Conservation (phyloP, 768 basidiomycete species). For the Xanthoconium stramineum region DNA sequence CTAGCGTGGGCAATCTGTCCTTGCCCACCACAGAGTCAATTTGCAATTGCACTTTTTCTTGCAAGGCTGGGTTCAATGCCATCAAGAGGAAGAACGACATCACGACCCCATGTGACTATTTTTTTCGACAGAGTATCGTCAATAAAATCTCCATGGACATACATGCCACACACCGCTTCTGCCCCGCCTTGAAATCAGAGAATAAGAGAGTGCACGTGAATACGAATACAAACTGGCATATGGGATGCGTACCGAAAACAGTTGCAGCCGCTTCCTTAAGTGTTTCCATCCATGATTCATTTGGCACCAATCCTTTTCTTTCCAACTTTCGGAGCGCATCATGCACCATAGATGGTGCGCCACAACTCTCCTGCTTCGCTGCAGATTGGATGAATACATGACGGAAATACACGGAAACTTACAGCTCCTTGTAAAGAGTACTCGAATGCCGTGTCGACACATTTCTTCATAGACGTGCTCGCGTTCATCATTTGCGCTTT, state of each 20-base stretch:
- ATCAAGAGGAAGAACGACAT: neutral
- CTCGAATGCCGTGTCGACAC: neutral
- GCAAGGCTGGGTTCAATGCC: neutral
- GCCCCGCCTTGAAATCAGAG: neutral
- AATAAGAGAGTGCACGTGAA: neutral
- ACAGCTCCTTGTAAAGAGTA: conserved; percentile 3
- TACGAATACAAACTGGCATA: neutral
- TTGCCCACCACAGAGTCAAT: neutral
- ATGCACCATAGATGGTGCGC: neutral
- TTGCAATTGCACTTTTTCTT: neutral
- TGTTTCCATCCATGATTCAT: neutral
- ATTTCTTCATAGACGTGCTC: neutral
- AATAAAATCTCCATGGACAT: neutral
- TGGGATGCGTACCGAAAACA: conserved; percentile 1
- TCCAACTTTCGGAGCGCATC: neutral
- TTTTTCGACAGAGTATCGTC: neutral
- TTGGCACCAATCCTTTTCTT: neutral
- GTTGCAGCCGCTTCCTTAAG: conserved; percentile 4
- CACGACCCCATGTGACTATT: neutral
- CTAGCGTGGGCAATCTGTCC: neutral
- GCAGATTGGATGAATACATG: neutral
- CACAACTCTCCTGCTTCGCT: neutral
- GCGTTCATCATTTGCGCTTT: neutral
- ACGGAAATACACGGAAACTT: neutral
- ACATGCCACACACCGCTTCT: neutral